phyloP scores from a whole-genome alignment of 2,329 filamentous ascomycete species.

The Amauroascus niger region DNA sequence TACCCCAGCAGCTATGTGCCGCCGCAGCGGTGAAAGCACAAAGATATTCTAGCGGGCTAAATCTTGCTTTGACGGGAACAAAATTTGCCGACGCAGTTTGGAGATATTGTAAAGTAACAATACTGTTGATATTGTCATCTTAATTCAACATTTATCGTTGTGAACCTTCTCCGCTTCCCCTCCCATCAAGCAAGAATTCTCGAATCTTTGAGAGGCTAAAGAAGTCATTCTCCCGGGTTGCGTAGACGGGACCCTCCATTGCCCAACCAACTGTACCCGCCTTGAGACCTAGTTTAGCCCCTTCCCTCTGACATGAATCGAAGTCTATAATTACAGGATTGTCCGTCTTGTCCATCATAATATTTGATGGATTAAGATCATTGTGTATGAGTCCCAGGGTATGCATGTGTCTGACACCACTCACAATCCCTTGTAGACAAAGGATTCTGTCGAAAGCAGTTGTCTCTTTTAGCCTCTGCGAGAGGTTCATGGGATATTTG shows the following conservation, averaged over 20 bases:
- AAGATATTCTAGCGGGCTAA: background rate
- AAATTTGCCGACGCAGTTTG: too few relatives aligned
- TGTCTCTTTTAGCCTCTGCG: background rate
- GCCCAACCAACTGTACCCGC: conserved; percentile 2
- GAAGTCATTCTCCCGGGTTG: conserved; percentile 3
- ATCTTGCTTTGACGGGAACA: too few relatives aligned
- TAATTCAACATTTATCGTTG: too few relatives aligned
- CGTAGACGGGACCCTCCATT: background rate
- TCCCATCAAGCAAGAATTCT: background rate
- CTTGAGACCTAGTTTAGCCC: conserved; percentile 1
- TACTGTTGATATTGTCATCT: too few relatives aligned
- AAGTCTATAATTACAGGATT: conserved; percentile 5
- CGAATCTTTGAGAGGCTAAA: conserved; percentile 3
- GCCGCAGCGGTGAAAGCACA: background rate
- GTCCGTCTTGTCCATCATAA: conserved; percentile 1
- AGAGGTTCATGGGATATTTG: conserved; percentile 3
- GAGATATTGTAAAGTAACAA: too few relatives aligned
- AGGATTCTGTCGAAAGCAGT: background rate
- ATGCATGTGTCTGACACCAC: conserved; percentile 4
- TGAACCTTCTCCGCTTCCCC: background rate
- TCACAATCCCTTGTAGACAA: conserved; percentile 3
- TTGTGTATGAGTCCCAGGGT: conserved; percentile 3
- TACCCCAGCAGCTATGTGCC: background rate
- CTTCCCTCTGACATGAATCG: conserved; percentile 4
- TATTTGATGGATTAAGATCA: conserved; percentile 1